phyloP scores from a whole-genome alignment of 2,329 filamentous ascomycete species.

The Alternaria arbusti region DNA sequence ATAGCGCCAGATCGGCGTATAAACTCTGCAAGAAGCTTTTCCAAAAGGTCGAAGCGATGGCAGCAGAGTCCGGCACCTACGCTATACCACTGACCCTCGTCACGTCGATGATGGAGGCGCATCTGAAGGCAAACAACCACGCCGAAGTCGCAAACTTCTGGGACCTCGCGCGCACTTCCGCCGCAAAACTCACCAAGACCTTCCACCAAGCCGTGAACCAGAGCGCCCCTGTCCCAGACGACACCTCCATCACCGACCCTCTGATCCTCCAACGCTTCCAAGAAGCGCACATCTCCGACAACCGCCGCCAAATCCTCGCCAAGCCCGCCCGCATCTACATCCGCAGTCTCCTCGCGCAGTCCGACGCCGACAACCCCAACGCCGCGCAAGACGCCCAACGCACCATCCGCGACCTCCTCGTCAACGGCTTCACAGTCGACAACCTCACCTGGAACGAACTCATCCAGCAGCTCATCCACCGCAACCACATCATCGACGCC shows the following conservation, averaged over 20 bases:
- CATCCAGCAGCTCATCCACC: slow-evolving; percentile 69
- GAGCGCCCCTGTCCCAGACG: slow-evolving; percentile 24
- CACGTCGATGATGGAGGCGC: slow-evolving; percentile 69
- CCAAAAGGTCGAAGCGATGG: slow-evolving; percentile 22
- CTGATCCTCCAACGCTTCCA: slow-evolving; percentile 23
- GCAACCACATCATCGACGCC: slow-evolving; percentile 67
- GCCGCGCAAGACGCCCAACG: slow-evolving; percentile 38
- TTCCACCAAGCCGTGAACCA: slow-evolving; percentile 43
- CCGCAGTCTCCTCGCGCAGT: slow-evolving; percentile 59
- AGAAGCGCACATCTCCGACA: slow-evolving; percentile 31
- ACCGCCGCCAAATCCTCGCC: slow-evolving; percentile 58
- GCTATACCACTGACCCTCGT: slow-evolving; percentile 49
- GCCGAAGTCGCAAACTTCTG: slow-evolving; percentile 70
- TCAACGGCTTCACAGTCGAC: slow-evolving; percentile 75
- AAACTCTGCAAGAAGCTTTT: slow-evolving; percentile 47
- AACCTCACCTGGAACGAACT: slow-evolving; percentile 82
- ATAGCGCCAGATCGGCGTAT: slow-evolving; percentile 56
- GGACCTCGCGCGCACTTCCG: slow-evolving; percentile 64
- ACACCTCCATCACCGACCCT: slow-evolving; percentile 32
- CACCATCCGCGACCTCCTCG: slow-evolving; percentile 61
- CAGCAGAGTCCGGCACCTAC: slow-evolving; percentile 19
- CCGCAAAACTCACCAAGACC: slow-evolving; percentile 51
- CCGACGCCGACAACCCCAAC: slow-evolving; percentile 16
- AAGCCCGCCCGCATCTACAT: slow-evolving; percentile 60
- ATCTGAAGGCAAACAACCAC: slow-evolving; percentile 64